Evolutionary conservation across 2,329 filamentous ascomycete genomes (phyloP), one percentile per base, ranked within the genome.

Genomic region (Fusarium domesticum): DNA sequence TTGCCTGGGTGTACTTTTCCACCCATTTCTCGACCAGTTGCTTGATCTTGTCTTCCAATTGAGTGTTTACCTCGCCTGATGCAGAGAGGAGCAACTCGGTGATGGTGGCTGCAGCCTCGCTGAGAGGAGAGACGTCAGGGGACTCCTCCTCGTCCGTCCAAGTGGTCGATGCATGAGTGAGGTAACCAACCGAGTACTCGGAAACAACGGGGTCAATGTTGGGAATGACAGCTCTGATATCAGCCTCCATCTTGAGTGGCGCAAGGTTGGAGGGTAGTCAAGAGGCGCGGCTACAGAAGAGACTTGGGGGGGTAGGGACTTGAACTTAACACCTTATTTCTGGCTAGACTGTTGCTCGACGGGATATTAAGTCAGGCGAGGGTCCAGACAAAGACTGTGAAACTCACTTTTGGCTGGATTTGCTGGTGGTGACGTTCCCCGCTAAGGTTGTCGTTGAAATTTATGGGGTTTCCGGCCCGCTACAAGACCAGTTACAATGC

Each of bases 181-280:
- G 77, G 66, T 97, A 98, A 45, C 93, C 93, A 54, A 89, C 88
- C 34, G 90, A 93, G 70, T 96, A 96, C 70, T 95, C 88, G 37
- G 89, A 91, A 56, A 96, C 76, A 51, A 95, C 78, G 47, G 86
- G 88, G 70, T 96, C 91, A 58, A 96, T 88, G 63, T 87, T 85
- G 50, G 90, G 90, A 57, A 96, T 81, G 57, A 89, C 81, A 50
- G 85, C 76, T 72, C 85, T 86, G 65, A 96, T 89, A 72, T 95
- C 88, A 62, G 87, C 77, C 69, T 96, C 90, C 90, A 96, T 96
- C 53, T 49, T 69, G 37, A 46, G 44, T 39, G 37, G 46, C 25
- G 37, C 15, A 33, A 30, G 36, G 39, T 28, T 44, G 34, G 7
- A 38, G 3, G 20, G 20, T 19, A 46, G 33, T 30, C 18, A 17